Percentiles rank a stretch among this genome's conserved stretches.
These are phyloP conservation scores for Fusarium sulawesiense DNA, from an alignment of 2,329 filamentous ascomycete species.

Conservation along the genomic window DNA sequence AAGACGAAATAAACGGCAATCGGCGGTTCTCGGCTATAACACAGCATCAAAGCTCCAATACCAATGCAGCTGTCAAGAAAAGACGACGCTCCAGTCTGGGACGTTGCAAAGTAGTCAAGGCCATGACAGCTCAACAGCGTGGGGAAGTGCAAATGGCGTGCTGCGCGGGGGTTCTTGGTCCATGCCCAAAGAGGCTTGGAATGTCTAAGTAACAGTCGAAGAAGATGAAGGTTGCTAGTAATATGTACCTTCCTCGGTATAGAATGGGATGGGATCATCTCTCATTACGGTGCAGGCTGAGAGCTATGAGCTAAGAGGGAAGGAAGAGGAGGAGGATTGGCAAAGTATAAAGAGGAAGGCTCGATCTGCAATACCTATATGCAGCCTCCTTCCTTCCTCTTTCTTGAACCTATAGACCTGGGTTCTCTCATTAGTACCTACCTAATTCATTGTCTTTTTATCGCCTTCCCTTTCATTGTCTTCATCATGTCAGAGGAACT, in stretches of 20 bases:
- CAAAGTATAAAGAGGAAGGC: slow-evolving; percentile 44
- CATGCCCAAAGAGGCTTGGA: slow-evolving; percentile 39
- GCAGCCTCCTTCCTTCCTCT: not conserved
- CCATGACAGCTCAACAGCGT: slow-evolving; percentile 27
- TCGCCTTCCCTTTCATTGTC: not conserved
- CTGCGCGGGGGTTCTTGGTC: slow-evolving; percentile 29
- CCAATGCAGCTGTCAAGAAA: not conserved
- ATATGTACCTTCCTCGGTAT: not conserved
- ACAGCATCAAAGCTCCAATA: slow-evolving; percentile 7
- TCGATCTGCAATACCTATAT: not conserved
- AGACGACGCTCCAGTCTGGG: slow-evolving; percentile 23
- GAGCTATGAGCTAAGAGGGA: not conserved
- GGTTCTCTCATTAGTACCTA: not conserved
- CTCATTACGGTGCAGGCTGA: not conserved
- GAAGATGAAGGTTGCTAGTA: slow-evolving; percentile 6
- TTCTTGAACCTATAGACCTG: slow-evolving; percentile 2
- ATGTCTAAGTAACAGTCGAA: slow-evolving; percentile 1
- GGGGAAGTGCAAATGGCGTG: slow-evolving; percentile 40
- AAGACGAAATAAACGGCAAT: slow-evolving; percentile 9
- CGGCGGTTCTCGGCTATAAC: slow-evolving; percentile 32
- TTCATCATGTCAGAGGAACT: slow-evolving; percentile 55
- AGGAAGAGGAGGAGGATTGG: not conserved
- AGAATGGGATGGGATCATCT: not conserved
- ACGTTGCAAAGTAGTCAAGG: not conserved
- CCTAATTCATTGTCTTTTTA: not conserved